Base-by-base conservation (phyloP, 352 stramenopile species). In the Blastocystis sp. region DNA sequence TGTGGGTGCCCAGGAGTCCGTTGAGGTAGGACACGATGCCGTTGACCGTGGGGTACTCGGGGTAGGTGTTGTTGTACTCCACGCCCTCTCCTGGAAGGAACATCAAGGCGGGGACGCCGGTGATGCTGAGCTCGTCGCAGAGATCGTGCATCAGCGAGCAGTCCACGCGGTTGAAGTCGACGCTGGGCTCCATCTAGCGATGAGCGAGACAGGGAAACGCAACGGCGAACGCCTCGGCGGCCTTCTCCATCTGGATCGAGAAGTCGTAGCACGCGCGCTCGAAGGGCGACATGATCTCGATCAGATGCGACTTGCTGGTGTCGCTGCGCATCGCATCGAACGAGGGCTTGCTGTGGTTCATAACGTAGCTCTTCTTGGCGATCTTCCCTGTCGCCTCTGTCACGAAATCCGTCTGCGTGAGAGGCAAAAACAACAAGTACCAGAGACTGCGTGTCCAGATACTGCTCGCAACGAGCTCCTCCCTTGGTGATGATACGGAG, bases 361-460 rank as follows among this genome's bases (percentile, higher is more conserved):
- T 62, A 7, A 80, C 70, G 54, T 80, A 80, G 76, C 91, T 92
- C 79, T 94, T 94, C 87, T 89, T 93, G 61, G 70, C 90, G 76
- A 76, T 91, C 18, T 90, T 93, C 9, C 91, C 90, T 9, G 91
- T 92, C 20, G 1, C 45, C 55, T 61, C 84, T 50, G 76, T 87
- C 43, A 59, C 88, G 68, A 79, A 89, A 63, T 69, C 70, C 13
- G 50, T 80, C 70, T 80, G 55, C 5, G 45, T 0, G 55, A 61
- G 13, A 63, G 2, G 1, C 18, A 64, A n/a, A 59, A 59, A 59
- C 1, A 29, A 63, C 9, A 20, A 34, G n/a, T 63, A 80, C 70
- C 18, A 80, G 23, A 11, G 70, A 20, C n/a, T 80, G 45, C 6
- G 70, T 29, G 18, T 80, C 70, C n/a, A 80, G 7, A 41, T 87